These are phyloP conservation scores for Clarireedia monteithiana DNA, from an alignment of 2,329 filamentous ascomycete species.

Conservation along the genomic window DNA sequence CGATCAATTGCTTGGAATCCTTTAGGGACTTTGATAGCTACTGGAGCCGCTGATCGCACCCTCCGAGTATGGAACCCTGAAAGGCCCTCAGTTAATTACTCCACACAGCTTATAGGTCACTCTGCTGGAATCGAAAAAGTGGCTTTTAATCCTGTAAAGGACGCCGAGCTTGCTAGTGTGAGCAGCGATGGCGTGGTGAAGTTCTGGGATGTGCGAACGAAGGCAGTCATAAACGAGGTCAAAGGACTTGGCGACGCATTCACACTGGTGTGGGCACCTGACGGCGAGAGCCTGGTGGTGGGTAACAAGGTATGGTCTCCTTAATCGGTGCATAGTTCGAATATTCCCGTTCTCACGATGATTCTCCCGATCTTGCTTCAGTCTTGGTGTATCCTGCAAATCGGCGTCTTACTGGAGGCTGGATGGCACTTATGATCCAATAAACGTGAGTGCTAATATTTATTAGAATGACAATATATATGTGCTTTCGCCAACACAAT, in stretches of 20 bases:
- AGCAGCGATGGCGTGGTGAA: constrained; percentile 67
- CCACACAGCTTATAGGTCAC: constrained; percentile 67
- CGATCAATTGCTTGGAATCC: constrained; percentile 87
- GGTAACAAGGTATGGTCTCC: constrained; percentile 60
- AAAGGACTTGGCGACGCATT: constrained; percentile 59
- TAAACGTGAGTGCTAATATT: not conserved
- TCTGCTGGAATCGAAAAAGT: constrained; percentile 62
- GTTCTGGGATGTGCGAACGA: constrained; percentile 74
- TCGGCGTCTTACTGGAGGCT: too few species aligned
- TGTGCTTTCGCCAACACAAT: constrained; percentile 51
- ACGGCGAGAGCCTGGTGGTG: constrained; percentile 61
- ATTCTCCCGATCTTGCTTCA: not conserved
- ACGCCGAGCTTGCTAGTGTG: constrained; percentile 69
- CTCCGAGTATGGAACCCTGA: constrained; percentile 79
- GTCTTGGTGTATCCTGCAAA: too few species aligned
- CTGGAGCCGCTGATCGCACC: constrained; percentile 63
- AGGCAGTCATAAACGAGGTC: constrained; percentile 62
- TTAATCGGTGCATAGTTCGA: not conserved
- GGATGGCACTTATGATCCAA: not conserved
- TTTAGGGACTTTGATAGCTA: constrained; percentile 73
- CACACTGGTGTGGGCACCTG: constrained; percentile 66
- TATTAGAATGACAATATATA: constrained; percentile 53
- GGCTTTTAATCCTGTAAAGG: constrained; percentile 69
- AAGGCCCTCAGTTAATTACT: constrained; percentile 63
- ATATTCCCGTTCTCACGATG: not conserved